Evolutionary conservation across 164 flowering plant genomes (phyloP).

Genomic region (Malania oleifera): DNA sequence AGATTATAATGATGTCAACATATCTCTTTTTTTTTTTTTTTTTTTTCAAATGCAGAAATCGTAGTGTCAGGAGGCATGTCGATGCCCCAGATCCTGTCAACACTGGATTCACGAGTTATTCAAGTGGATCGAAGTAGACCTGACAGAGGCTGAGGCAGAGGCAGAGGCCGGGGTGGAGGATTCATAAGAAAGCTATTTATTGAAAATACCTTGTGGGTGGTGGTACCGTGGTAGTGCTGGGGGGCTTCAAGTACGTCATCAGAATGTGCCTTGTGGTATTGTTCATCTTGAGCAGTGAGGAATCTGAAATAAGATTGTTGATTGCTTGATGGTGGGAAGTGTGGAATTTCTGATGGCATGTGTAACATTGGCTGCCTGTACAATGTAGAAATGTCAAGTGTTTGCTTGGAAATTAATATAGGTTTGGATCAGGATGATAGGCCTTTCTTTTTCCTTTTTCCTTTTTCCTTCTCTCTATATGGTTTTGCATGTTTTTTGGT

Average conservation of each 20-base stretch:
- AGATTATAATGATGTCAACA: too few species aligned
- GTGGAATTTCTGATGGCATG: conserved; percentile 11
- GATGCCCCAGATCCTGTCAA: conserved; percentile 69
- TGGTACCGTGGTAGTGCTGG: too few species aligned
- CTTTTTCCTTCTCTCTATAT: not conserved
- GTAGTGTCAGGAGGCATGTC: conserved; percentile 82
- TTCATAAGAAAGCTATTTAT: too few species aligned
- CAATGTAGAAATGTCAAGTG: conserved; percentile 12
- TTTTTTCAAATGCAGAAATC: conserved; percentile 42
- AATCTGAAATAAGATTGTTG: conserved; percentile 6
- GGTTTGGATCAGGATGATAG: conserved; percentile 4
- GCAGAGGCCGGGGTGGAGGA: too few species aligned
- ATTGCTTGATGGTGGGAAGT: not conserved
- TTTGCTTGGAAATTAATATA: conserved; percentile 15
- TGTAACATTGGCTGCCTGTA: conserved; percentile 17
- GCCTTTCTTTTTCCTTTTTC: not conserved
- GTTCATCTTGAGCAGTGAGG: too few species aligned
- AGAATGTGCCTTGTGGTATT: conserved; percentile 3
- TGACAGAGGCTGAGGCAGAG: conserved; percentile 41
- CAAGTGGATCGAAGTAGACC: conserved; percentile 45
- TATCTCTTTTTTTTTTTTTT: conserved; percentile 1
- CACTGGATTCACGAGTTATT: conserved; percentile 37
- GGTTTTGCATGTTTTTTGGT: not conserved
- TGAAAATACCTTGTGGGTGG: too few species aligned
- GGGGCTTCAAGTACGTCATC: conserved; percentile 5